Evolutionary conservation across 768 basidiomycete genomes (phyloP).

Genomic region (Mycena olivaceomarginata): DNA sequence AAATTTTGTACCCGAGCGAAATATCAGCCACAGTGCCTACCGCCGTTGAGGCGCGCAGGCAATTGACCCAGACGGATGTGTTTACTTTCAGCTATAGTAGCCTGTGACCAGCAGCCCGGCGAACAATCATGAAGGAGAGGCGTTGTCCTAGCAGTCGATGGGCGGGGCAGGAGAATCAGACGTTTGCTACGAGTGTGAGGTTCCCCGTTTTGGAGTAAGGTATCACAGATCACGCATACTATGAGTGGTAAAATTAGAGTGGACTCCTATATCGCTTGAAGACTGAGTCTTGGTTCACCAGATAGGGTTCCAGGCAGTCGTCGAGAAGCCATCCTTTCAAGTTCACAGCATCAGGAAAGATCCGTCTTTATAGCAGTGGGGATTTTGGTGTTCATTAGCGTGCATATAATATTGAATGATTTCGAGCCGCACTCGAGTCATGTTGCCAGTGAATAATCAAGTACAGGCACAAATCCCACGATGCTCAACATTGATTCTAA

Average conservation of each 20-base stretch:
- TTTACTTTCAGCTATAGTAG: neutral
- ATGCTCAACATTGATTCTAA: too few species aligned
- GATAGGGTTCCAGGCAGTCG: neutral
- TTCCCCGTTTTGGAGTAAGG: conserved; percentile 9
- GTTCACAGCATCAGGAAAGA: neutral
- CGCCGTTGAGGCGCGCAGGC: too few species aligned
- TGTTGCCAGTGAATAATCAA: too few species aligned
- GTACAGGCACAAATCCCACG: too few species aligned
- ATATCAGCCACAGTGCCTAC: neutral
- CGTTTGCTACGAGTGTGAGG: conserved; percentile 25
- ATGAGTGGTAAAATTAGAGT: neutral
- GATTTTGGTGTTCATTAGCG: too few species aligned
- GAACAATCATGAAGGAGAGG: conserved; percentile 5
- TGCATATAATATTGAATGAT: neutral
- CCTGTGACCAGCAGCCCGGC: neutral
- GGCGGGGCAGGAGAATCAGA: neutral
- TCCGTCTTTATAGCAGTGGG: too few species aligned
- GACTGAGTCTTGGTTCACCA: neutral
- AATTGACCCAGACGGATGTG: too few species aligned
- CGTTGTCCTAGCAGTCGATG: neutral
- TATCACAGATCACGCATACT: neutral
- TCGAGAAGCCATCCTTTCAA: neutral
- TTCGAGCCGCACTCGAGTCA: neutral
- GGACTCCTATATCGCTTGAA: conserved; percentile 3
- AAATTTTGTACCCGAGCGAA: neutral